Conservation (phyloP, 257 asterid genomes). For the Rehmannia glutinosa region DNA sequence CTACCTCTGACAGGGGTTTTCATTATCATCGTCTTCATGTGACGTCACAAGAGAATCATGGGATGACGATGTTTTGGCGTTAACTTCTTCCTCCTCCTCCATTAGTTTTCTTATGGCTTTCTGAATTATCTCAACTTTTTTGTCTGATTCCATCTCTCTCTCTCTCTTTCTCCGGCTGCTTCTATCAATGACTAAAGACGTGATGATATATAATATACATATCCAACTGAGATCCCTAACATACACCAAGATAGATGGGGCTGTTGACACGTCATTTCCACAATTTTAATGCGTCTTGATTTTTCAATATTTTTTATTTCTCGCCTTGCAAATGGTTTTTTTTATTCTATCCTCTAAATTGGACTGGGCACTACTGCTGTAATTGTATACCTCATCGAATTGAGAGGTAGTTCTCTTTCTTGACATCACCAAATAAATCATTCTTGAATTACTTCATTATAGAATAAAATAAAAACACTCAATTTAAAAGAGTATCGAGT, state of each 20-base stretch:
- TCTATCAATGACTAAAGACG: neutral
- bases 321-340: neutral
- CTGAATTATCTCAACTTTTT: conserved; percentile 33
- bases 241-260: neutral
- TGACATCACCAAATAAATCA: too few relatives aligned
- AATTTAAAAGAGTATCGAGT: too few relatives aligned
- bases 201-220: neutral
- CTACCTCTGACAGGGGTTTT: conserved; percentile 41
- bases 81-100: conserved; percentile 28
- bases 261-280: conserved; percentile 19
- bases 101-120: conserved; percentile 27
- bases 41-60: conserved; percentile 12
- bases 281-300: neutral
- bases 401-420: too few relatives aligned
- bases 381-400: neutral
- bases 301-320: neutral
- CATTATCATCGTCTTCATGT: neutral
- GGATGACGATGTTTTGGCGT: conserved; percentile 5
- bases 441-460: too few relatives aligned
- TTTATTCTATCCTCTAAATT: too few relatives aligned
- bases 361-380: too few relatives aligned
- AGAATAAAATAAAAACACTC: too few relatives aligned
- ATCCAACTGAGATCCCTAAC: neutral
- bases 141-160: conserved; percentile 28
- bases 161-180: conserved; percentile 2